These are phyloP conservation scores for Sisymbrium altissimum DNA, from an alignment of 345 rosid genomes.

Conservation along the genomic window DNA sequence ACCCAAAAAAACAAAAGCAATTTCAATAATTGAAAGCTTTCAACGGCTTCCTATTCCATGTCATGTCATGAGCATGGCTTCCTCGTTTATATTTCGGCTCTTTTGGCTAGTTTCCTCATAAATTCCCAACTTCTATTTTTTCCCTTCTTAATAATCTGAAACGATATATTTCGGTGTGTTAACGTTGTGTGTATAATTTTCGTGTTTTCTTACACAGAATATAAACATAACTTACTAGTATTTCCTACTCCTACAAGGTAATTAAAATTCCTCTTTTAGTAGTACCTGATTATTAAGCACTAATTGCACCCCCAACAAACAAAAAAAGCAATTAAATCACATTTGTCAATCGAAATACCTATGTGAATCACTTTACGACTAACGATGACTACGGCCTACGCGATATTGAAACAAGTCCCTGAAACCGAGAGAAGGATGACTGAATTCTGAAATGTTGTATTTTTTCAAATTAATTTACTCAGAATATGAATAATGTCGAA, in stretches of 20 bases:
- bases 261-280: neutral
- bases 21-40: neutral
- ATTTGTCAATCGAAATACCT: neutral
- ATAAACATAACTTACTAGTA: neutral
- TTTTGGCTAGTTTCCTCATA: conserved; percentile 23
- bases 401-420: neutral
- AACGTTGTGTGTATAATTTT: neutral
- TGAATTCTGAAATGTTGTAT: neutral
- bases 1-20: neutral
- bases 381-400: neutral
- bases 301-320: neutral
- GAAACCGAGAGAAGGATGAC: neutral
- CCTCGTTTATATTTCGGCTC: conserved; percentile 10
- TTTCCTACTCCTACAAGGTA: neutral
- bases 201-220: neutral
- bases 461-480: neutral
- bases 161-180: neutral
- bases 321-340: neutral
- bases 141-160: neutral
- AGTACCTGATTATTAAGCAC: neutral
- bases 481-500: neutral
- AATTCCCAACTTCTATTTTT: conserved; percentile 8
- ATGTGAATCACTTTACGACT: neutral
- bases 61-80: conserved; percentile 15
- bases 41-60: conserved; percentile 16